A percentile compares a stretch with the other conserved stretches of the same genome.
phyloP scores from a whole-genome alignment of 73 alveolate species.

The Durusdinium trenchii region DNA sequence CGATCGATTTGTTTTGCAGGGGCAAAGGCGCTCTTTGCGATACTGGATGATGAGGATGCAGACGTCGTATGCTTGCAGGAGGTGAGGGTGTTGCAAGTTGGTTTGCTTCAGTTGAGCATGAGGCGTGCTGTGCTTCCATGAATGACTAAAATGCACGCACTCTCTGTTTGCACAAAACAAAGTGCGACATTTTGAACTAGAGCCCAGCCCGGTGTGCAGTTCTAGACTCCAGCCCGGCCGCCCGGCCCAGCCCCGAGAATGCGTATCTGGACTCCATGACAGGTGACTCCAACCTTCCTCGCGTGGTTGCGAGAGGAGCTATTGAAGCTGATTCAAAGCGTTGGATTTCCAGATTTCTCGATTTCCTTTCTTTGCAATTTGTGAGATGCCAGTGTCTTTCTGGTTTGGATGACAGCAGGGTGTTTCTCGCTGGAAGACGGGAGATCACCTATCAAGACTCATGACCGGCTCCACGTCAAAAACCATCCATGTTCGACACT shows the following conservation, averaged over 20 bases:
- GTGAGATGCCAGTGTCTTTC: not conserved
- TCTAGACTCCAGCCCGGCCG: not conserved
- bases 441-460: no score
- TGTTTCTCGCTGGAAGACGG: not conserved
- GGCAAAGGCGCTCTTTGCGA: conserved; percentile 56
- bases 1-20: not conserved
- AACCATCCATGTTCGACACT: no score
- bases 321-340: not conserved
- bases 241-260: not conserved
- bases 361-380: not conserved
- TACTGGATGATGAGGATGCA: conserved; percentile 33
- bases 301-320: conserved; percentile 19
- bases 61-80: conserved; percentile 44
- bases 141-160: no score
- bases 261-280: not conserved
- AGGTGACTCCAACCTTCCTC: not conserved
- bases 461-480: no score
- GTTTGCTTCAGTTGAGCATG: not conserved
- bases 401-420: not conserved
- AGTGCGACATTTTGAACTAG: no score
- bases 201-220: not conserved
- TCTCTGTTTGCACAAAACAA: no score
- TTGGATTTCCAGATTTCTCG: not conserved
- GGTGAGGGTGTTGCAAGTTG: not conserved
- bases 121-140: not conserved